Evolutionary conservation across 495 filamentous ascomycete genomes (phyloP), one percentile per base, ranked within the genome.

Genomic region (Lophiostoma macrostomum): DNA sequence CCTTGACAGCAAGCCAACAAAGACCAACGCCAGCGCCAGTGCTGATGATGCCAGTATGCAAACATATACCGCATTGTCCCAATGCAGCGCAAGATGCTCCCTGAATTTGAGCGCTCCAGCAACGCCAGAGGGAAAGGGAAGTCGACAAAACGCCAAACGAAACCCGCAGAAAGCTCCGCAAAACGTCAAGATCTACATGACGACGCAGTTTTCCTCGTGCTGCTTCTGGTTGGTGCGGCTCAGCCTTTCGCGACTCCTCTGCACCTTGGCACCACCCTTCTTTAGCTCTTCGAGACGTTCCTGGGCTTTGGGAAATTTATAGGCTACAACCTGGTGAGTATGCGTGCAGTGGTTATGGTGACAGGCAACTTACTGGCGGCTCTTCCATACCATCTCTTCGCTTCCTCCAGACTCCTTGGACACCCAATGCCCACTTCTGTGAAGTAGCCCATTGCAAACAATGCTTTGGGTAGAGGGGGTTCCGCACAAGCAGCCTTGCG

Each of bases 381-480:
- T 71, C 91, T 80, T 80, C 90, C 96, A 73, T 98, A 98, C 93
- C 93, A 98, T 62, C 89, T 79, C 74, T 96, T 95, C 16, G 91
- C 93, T 72, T 96, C 93, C 62, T 98, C 93, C 56, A 96, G 53
- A 66, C 90, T 90, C 3, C 85, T 80, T 23, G 82, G 75, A 42
- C 85, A 81, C n/a, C 93, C 93, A 57, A 98, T 96, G 0, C 93
- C 93, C 25, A 90, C 85, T 69, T 98, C 93, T 0, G 90, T 95
- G 60, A 93, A 97, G 67, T 96, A 96, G 1, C 93, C 93, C 88
- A 98, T 91, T 0, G 93, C 93, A 74, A 95, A 96, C 69, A 96
- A 86, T 0, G 91, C 93, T 75, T 97, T 97, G 4, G 84, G 80
- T 28, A 96, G 71, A 28, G 70, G 69, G 19, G 67, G 70, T 5